These are phyloP conservation scores for Leccinum broughii DNA, from an alignment of 768 basidiomycete species.

Conservation along the genomic window DNA sequence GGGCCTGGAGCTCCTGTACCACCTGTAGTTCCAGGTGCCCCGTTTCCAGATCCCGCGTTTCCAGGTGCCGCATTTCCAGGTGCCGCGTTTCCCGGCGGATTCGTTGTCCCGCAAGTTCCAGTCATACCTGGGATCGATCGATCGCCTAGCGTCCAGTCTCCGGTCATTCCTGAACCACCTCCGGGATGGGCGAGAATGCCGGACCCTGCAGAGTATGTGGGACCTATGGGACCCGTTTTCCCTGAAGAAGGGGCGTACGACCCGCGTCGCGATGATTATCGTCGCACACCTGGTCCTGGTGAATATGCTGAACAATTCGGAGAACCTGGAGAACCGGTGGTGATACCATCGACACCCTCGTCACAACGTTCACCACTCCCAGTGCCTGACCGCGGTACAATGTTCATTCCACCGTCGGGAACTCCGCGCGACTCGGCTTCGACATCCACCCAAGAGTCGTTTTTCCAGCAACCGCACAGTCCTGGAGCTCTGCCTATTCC, in stretches of 20 bases:
- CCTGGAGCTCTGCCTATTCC: constrained; percentile 17
- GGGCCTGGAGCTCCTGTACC: constrained; percentile 14
- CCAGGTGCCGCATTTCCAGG: constrained; percentile 10
- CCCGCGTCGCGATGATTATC: neutral
- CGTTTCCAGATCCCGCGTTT: constrained; percentile 6
- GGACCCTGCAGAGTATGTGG: constrained; percentile 17
- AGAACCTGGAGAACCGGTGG: constrained; percentile 19
- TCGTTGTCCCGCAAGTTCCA: constrained; percentile 23
- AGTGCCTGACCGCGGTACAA: constrained; percentile 16
- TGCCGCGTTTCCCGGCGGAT: constrained; percentile 19
- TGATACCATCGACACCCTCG: constrained; percentile 26
- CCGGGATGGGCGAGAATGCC: constrained; percentile 25
- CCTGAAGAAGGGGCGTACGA: constrained; percentile 33
- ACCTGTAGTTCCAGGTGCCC: constrained; percentile 15
- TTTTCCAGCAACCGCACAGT: constrained; percentile 14
- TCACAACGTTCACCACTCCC: constrained; percentile 20
- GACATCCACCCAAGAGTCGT: constrained; percentile 29
- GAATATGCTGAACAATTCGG: constrained; percentile 7
- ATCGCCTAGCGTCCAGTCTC: constrained; percentile 10
- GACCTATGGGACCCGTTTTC: constrained; percentile 34
- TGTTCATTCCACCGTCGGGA: constrained; percentile 15
- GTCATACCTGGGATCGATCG: constrained; percentile 23
- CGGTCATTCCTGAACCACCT: constrained; percentile 30
- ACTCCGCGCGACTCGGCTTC: constrained; percentile 14
- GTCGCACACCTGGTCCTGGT: constrained; percentile 7